Conservation (phyloP, 768 basidiomycete species). For the Tricholoma flavovirens region DNA sequence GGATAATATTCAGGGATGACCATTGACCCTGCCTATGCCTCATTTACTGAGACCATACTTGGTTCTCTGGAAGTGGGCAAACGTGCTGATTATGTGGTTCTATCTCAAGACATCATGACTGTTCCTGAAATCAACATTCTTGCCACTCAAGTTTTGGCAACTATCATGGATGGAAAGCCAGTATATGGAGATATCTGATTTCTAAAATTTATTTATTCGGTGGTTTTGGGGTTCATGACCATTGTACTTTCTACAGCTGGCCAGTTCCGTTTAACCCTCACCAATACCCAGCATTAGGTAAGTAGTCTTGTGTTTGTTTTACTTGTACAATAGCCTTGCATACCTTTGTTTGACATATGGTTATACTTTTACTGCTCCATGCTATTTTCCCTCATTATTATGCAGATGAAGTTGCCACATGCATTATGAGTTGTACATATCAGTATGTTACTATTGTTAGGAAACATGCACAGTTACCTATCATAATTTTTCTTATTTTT, state of each 20-base stretch:
- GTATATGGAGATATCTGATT: constrained; percentile 34
- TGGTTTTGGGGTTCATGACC: not conserved
- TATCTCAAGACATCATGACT: constrained; percentile 78
- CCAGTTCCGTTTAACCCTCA: constrained; percentile 11
- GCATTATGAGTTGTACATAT: too few relatives aligned
- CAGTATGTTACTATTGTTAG: too few relatives aligned
- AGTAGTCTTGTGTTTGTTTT: not conserved
- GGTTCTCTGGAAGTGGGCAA: constrained; percentile 81
- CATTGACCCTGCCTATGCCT: constrained; percentile 81
- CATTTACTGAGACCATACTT: constrained; percentile 64
- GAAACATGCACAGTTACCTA: too few relatives aligned
- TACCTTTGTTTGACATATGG: too few relatives aligned
- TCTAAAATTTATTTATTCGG: not conserved
- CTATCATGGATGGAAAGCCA: constrained; percentile 68
- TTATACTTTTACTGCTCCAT: too few relatives aligned
- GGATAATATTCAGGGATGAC: constrained; percentile 61
- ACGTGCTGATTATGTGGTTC: constrained; percentile 79
- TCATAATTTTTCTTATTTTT: too few relatives aligned
- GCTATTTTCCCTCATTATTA: too few relatives aligned
- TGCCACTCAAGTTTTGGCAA: constrained; percentile 60
- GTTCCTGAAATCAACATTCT: constrained; percentile 56
- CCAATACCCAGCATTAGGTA: constrained; percentile 6
- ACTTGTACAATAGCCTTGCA: too few relatives aligned
- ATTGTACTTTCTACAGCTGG: not conserved
- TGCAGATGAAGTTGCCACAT: too few relatives aligned